Evolutionary conservation across 805 yeast species (phyloP).

Genomic region (Tetrapisispora iriomotensis): DNA sequence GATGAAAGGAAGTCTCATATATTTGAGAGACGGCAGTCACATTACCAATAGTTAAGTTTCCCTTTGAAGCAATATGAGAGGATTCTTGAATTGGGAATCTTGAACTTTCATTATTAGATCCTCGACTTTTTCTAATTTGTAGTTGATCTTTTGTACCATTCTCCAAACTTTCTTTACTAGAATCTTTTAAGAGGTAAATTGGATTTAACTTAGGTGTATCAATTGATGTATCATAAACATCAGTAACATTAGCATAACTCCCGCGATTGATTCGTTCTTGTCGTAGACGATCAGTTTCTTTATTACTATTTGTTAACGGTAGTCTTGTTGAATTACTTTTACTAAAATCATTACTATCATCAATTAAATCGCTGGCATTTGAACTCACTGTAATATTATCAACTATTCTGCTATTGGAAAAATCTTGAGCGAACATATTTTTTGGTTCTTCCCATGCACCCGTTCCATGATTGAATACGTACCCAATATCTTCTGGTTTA

Average conservation of each 20-base stretch:
- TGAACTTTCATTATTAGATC: background rate
- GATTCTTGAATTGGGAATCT: conserved; percentile 2
- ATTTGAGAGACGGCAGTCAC: conserved; percentile 13
- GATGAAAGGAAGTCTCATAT: conserved; percentile 15
- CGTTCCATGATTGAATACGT: conserved; percentile 16
- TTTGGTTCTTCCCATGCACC: conserved; percentile 22
- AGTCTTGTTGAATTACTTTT: background rate
- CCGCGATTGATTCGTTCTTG: too few species aligned
- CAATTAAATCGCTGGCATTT: conserved; percentile 4
- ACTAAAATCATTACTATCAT: background rate
- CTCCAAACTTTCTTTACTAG: background rate
- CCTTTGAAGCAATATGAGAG: background rate
- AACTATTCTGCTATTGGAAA: conserved; percentile 17
- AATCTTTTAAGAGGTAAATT: conserved; percentile 5
- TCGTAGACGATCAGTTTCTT: background rate
- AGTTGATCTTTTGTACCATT: background rate
- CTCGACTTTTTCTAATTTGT: background rate
- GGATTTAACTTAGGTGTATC: conserved; percentile 21
- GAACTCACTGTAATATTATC: conserved; percentile 8
- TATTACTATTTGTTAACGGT: background rate
- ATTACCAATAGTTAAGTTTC: conserved; percentile 5
- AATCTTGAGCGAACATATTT: conserved; percentile 6
- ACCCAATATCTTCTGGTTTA: conserved; percentile 22
- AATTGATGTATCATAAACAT: conserved; percentile 18
- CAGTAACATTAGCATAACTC: background rate